Percentiles rank a stretch among this genome's conserved stretches.
These are phyloP conservation scores for Echinochloa phyllopogon DNA, from an alignment of 176 grass and related monocot species.

Conservation along the genomic window DNA sequence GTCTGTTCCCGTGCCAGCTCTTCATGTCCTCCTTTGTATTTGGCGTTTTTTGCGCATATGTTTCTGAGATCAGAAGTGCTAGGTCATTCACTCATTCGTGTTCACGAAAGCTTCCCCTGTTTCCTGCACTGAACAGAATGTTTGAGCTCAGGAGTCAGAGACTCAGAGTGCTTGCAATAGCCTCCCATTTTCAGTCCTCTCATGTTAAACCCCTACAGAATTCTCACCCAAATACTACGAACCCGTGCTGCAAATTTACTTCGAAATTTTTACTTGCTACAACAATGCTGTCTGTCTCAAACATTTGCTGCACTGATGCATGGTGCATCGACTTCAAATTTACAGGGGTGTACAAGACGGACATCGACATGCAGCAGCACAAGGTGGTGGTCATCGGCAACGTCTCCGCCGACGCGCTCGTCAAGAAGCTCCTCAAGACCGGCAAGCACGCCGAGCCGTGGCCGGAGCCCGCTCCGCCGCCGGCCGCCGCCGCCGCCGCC, in stretches of 20 bases:
- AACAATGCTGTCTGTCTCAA: not conserved
- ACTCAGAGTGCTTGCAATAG: not conserved
- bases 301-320: not conserved
- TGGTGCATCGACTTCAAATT: not conserved
- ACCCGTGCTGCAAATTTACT: not conserved
- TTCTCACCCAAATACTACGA: not conserved
- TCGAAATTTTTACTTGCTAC: not conserved
- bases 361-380: slow-evolving; percentile 80
- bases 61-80: not conserved
- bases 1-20: not conserved
- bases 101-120: not conserved
- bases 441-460: slow-evolving; percentile 97
- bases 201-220: slow-evolving; percentile 1
- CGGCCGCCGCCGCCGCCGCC: not conserved
- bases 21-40: not conserved
- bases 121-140: not conserved
- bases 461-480: slow-evolving; percentile 58
- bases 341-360: slow-evolving; percentile 80
- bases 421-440: slow-evolving; percentile 90
- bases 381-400: slow-evolving; percentile 89
- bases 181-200: not conserved
- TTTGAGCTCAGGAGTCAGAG: not conserved
- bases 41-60: not conserved
- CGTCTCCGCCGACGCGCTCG: slow-evolving; percentile 70
- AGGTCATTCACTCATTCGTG: too few relatives aligned